phyloP scores from a whole-genome alignment of 139 green algal species.

The Chlorella sp. region DNA sequence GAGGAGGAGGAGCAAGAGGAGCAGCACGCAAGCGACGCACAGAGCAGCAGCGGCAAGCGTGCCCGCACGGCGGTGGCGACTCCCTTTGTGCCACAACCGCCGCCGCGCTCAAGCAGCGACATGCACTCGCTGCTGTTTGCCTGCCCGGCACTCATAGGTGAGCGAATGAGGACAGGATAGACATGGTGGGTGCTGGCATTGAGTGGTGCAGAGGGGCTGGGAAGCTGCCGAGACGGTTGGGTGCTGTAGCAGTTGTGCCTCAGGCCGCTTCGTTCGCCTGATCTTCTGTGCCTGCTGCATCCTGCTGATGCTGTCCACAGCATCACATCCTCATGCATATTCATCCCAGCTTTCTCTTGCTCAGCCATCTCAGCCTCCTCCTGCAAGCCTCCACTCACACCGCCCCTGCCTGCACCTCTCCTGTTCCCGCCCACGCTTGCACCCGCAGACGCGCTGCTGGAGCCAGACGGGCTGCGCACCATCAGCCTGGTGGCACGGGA shows the following conservation, averaged over 20 bases:
- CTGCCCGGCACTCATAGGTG: neutral
- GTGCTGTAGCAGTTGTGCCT: too few species aligned
- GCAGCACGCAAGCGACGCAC: neutral
- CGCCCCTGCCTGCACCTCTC: neutral
- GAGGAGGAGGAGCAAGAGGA: neutral
- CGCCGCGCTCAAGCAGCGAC: neutral
- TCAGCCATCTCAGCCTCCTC: neutral
- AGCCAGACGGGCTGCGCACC: constrained; percentile 4
- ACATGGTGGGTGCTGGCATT: too few species aligned
- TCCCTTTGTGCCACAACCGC: neutral
- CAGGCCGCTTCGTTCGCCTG: too few species aligned
- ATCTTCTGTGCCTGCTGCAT: too few species aligned
- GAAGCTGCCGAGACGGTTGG: too few species aligned
- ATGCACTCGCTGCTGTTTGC: neutral
- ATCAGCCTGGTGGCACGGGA: constrained; percentile 9
- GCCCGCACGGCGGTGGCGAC: neutral
- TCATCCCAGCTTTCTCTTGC: too few species aligned
- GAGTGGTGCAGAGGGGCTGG: too few species aligned
- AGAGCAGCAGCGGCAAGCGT: neutral
- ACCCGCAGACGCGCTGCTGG: neutral
- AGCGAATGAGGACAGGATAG: neutral
- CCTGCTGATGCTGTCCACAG: too few species aligned
- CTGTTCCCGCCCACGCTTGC: too few species aligned
- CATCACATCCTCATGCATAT: neutral
- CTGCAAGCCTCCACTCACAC: neutral